Conservation (phyloP, 495 filamentous ascomycete genomes). For the Annulohypoxylon nitens region DNA sequence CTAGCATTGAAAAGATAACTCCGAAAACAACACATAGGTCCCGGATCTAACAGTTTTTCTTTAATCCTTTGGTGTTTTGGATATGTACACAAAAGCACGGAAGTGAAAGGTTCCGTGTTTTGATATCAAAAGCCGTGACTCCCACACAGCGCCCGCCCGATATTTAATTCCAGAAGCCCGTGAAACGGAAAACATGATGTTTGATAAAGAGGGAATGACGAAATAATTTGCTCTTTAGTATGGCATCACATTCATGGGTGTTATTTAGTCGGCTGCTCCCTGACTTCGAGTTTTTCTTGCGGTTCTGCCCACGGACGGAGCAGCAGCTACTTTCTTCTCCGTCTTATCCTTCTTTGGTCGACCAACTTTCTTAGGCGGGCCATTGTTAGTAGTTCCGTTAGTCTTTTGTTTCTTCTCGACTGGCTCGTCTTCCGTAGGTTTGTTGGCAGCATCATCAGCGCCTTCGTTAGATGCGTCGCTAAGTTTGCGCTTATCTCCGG, state of each 20-base stretch:
- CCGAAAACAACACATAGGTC: background rate
- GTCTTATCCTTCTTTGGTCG: constrained; percentile 59
- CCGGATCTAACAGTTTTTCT: constrained; percentile 18
- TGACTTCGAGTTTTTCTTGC: constrained; percentile 61
- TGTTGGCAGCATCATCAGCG: constrained; percentile 29
- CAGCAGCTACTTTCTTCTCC: constrained; percentile 50
- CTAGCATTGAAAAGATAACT: background rate
- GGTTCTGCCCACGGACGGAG: constrained; percentile 54
- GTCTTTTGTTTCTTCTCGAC: constrained; percentile 56
- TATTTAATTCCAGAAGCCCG: constrained; percentile 10
- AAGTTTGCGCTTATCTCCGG: constrained; percentile 51
- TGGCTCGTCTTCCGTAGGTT: constrained; percentile 31
- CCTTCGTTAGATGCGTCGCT: constrained; percentile 43
- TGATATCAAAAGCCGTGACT: constrained; percentile 1
- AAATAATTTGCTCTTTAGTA: constrained; percentile 15
- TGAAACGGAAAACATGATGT: constrained; percentile 5
- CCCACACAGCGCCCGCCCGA: constrained; percentile 25
- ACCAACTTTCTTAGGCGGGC: constrained; percentile 50
- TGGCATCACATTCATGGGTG: background rate
- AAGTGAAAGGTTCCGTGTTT: constrained; percentile 2
- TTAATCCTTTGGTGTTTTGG: constrained; percentile 6
- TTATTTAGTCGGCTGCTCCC: constrained; percentile 51
- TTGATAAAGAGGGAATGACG: constrained; percentile 21
- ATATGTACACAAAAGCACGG: constrained; percentile 37
- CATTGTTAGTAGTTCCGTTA: constrained; percentile 45